These are phyloP conservation scores for Rostrohypoxylon terebratum DNA, from an alignment of 495 filamentous ascomycete genomes.

Conservation along the genomic window DNA sequence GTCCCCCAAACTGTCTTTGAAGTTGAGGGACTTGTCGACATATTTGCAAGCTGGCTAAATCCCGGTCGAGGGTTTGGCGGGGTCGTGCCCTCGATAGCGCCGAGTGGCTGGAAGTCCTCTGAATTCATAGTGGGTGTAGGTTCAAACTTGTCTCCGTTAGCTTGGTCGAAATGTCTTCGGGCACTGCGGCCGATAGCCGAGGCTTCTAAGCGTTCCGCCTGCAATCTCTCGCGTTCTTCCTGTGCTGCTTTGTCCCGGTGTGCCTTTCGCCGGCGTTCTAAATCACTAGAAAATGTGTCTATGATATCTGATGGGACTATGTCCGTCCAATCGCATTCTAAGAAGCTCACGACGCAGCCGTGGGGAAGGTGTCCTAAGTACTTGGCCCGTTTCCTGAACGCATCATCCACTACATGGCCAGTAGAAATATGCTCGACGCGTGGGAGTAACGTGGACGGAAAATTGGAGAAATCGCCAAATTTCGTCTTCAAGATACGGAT, in stretches of 20 bases:
- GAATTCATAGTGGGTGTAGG: constrained; percentile 53
- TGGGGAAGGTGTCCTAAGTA: constrained; percentile 92
- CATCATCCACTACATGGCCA: constrained; percentile 91
- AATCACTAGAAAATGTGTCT: constrained; percentile 77
- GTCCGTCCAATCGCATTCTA: constrained; percentile 98
- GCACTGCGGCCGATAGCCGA: constrained; percentile 56
- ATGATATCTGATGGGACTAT: constrained; percentile 82
- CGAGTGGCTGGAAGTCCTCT: constrained; percentile 76
- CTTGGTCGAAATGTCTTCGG: constrained; percentile 50
- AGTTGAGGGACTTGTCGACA: constrained; percentile 81
- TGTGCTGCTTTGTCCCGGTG: constrained; percentile 88
- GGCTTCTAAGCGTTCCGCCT: constrained; percentile 85
- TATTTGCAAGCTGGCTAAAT: constrained; percentile 60
- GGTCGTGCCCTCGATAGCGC: constrained; percentile 55
- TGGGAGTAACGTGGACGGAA: constrained; percentile 91
- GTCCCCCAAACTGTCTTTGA: constrained; percentile 91
- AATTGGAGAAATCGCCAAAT: constrained; percentile 83
- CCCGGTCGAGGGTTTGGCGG: constrained; percentile 55
- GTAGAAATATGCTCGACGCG: constrained; percentile 92
- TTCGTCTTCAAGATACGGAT: constrained; percentile 93
- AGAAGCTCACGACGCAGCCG: constrained; percentile 91
- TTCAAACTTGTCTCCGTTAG: constrained; percentile 52
- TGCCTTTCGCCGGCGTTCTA: constrained; percentile 78
- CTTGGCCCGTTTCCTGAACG: constrained; percentile 84
- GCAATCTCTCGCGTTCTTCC: constrained; percentile 89